Base-by-base conservation (phyloP, 2,329 filamentous ascomycete genomes). In the Exophiala sp. region DNA sequence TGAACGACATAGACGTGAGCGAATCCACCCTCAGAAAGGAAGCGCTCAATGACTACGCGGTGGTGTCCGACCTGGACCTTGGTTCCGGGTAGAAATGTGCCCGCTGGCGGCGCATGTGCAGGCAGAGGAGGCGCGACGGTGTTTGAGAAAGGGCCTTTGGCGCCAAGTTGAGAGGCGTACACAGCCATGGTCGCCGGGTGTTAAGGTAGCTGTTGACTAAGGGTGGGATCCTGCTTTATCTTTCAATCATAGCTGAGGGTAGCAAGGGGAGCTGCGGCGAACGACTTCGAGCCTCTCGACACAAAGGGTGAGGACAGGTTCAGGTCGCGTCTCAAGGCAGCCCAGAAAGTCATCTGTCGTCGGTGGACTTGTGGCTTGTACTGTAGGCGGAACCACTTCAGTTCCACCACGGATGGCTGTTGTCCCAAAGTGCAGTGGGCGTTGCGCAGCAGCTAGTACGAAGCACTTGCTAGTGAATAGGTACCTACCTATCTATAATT, bases 1-100 rank as follows among this genome's bases (percentile, higher is more conserved):
- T 86, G 88, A 66, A 97, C 93, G 43, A 97, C 83, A 71, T 98
- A 98, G 64, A 98, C 93, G 70, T 98, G 93, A 62, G 93, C 93
- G 65, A 98, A 98, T 34, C 93, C 93, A 60, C 93, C 93, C 72
- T 98, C 93, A 56, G 93, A 97, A 42, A 98, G 83, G 70, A 98
- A 98, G 68, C 91, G 93, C 66, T 96, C 89, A 60, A 98, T 94
- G 44, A 94, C 80, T 53, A 97, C 90, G 58, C 89, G 84, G 68
- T 98, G 93, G 66, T 79, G 81, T 66, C 93, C 93, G 49, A 96
- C 88, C 66, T 95, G 90, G 63, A 98, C 94, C 76, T 97, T 96
- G 57, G 93, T 98, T 37, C 91, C 91, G 5, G 93, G 83, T 45
- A 85, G 73, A 68, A 98, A 97, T 53, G 91, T 97, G 60, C 93